Base-by-base conservation (phyloP, 1,139 yeast species). In the Yamadazyma atlantica region DNA sequence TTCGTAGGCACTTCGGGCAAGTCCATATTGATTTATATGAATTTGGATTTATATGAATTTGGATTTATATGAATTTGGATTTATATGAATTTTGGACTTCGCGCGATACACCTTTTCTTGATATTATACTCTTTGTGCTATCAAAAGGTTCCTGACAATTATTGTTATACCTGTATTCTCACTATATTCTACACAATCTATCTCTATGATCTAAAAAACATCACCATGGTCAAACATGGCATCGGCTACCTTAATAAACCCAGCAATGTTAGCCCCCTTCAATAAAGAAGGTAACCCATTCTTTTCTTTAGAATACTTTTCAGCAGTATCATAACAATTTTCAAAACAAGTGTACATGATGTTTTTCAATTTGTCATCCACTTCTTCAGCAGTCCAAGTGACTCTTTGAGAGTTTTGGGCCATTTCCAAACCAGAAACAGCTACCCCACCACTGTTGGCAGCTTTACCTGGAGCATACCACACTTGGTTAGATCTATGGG, bases 381-480 rank as follows among this genome's bases (percentile, higher is more conserved):
- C 97, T 73, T 85, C 88, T 73, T 87, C 95, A 45, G 80, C 55
- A 46, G 95, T 78, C 96, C 96, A 89, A 51, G 72, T 69, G 50
- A 83, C 80, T 76, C 97, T 86, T 66, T 85, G 94, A 44, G 97
- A 88, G 86, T 92, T 92, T 77, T 92, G 98, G 48, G 97, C 97
- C 97, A 92, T 92, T 78, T 92, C 98, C 54, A 92, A 80, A 64
- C 97, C 97, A 46, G 96, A 88, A 44, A 90, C 97, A 44, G 96
- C 96, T 57, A 92, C 98, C 82, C 97, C 98, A 75, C 97, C 97
- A 75, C 95, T 85, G 82, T 92, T 92, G 61, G 97, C 94, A 57
- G 97, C 97, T 80, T 92, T 92, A 71, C 97, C 97, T 64, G 97
- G 97, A 57, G 96, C 97, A 72, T 90, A 90, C 97, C 97, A 92